Conservation (phyloP, 2,329 filamentous ascomycete genomes). For the Venturia pyrina region DNA sequence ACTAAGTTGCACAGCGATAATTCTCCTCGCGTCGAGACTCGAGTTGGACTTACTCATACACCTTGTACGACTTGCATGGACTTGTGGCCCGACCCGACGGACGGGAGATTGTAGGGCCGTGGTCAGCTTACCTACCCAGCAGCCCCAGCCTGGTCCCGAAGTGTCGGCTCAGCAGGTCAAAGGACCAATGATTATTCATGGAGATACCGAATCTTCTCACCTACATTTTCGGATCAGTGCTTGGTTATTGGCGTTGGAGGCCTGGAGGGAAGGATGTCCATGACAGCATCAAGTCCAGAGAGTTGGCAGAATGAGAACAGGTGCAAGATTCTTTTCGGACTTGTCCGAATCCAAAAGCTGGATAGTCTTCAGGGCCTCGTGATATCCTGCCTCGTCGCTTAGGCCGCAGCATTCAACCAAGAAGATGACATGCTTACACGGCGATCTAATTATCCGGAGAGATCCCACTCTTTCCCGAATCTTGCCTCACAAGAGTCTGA, state of each 20-base stretch:
- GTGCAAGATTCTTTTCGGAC: not conserved
- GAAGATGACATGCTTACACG: not conserved
- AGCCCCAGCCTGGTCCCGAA: slow-evolving; percentile 1
- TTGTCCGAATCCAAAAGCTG: not conserved
- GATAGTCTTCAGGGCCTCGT: not conserved
- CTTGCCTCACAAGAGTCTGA: not conserved
- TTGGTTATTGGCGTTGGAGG: not conserved
- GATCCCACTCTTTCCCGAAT: not conserved
- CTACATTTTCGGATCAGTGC: not conserved
- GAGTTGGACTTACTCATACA: not conserved
- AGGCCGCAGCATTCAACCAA: not conserved
- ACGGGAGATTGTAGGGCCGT: not conserved
- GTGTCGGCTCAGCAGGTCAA: not conserved
- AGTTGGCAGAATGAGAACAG: not conserved
- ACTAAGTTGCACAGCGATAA: not conserved
- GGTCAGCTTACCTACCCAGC: not conserved
- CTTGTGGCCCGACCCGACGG: not conserved
- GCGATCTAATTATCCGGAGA: not conserved
- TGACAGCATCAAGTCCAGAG: not conserved
- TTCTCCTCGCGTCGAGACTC: not conserved
- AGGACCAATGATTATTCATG: not conserved
- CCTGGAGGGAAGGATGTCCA: not conserved
- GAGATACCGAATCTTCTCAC: not conserved
- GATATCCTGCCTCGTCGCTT: not conserved
- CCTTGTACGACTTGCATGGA: not conserved